Percentiles rank a stretch among this genome's conserved stretches.
Evolutionary conservation across 768 basidiomycete genomes (phyloP).

Genomic region (Tulasnella sp.): DNA sequence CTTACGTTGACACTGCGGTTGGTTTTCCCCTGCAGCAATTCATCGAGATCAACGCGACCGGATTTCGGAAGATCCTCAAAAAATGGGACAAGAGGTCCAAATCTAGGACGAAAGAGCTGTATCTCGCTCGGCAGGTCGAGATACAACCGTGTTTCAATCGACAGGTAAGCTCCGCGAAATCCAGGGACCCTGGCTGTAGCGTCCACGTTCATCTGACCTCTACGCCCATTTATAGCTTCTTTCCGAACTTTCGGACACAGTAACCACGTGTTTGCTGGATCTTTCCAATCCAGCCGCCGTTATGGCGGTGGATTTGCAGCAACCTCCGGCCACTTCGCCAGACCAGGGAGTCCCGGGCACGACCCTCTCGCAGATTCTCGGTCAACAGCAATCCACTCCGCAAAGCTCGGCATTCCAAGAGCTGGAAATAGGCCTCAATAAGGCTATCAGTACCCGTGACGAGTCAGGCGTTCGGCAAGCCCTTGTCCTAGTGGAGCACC

Average conservation of each 20-base stretch:
- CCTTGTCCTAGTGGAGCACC: conserved; percentile 66
- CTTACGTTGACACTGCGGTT: conserved; percentile 34
- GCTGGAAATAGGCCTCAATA: conserved; percentile 83
- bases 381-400: not conserved
- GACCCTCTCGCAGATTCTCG: conserved; percentile 44
- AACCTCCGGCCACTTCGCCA: conserved; percentile 46
- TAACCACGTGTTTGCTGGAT: conserved; percentile 79
- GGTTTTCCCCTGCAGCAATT: conserved; percentile 68
- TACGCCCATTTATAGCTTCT: conserved; percentile 71
- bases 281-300: conserved; percentile 57
- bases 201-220: not conserved
- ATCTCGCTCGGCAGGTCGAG: conserved; percentile 94
- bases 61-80: conserved; percentile 96
- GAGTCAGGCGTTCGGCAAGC: conserved; percentile 66
- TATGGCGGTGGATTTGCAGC: not conserved
- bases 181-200: not conserved
- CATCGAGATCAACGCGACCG: conserved; percentile 95
- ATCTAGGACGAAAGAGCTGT: conserved; percentile 94
- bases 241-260: conserved; percentile 90
- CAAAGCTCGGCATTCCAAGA: conserved; percentile 66
- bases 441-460: conserved; percentile 69
- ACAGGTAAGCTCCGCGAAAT: conserved; percentile 58
- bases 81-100: conserved; percentile 98
- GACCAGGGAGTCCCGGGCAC: conserved; percentile 45
- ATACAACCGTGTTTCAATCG: conserved; percentile 98